These are phyloP conservation scores for Phlyctochytrium planicorne DNA, from an alignment of 192 early-diverging fungal genomes.

Conservation along the genomic window DNA sequence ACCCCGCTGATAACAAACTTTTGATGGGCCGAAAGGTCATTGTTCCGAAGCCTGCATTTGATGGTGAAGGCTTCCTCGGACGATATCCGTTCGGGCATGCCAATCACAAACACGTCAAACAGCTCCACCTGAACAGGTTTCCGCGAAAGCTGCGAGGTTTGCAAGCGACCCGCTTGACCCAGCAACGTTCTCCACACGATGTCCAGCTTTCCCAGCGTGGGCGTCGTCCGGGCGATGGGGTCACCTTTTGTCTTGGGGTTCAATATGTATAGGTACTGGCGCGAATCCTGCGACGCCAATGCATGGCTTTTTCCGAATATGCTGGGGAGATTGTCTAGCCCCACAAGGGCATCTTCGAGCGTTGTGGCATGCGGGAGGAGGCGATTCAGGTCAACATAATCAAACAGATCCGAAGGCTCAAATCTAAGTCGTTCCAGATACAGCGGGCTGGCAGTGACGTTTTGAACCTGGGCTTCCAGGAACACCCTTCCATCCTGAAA, in stretches of 20 bases:
- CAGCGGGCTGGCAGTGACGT: constrained; percentile 76
- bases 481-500: constrained; percentile 51
- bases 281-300: constrained; percentile 75
- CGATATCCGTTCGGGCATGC: constrained; percentile 36
- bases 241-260: constrained; percentile 58
- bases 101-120: constrained; percentile 60
- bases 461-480: constrained; percentile 94
- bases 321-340: not conserved
- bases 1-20: constrained; percentile 62
- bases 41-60: constrained; percentile 59
- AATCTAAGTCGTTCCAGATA: constrained; percentile 86
- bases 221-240: constrained; percentile 64
- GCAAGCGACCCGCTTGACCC: constrained; percentile 84
- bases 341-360: not conserved
- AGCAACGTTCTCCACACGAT: constrained; percentile 93
- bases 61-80: constrained; percentile 70
- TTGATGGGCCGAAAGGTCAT: constrained; percentile 50
- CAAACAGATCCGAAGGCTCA: constrained; percentile 75
- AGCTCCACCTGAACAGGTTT: constrained; percentile 76
- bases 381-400: constrained; percentile 64
- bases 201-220: constrained; percentile 88
- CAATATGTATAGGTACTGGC: constrained; percentile 90
- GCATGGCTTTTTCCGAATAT: constrained; percentile 53
- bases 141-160: constrained; percentile 88
- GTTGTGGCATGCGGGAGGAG: constrained; percentile 31